Evolutionary conservation across 371 early-diverging fungal genomes (phyloP), one percentile per base, ranked within the genome.

Genomic region (Nosema muscidifuracis): DNA sequence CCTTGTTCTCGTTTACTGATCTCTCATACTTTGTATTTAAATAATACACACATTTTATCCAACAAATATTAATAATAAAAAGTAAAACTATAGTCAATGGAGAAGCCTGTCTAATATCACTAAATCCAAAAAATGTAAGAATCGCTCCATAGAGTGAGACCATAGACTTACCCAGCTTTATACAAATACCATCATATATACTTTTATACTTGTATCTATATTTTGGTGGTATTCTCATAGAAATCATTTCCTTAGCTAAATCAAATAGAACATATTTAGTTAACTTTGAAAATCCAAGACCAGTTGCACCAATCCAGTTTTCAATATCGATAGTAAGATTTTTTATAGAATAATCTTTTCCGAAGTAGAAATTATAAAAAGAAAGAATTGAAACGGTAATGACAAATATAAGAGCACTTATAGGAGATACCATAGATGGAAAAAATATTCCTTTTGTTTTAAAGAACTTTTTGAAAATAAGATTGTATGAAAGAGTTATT

Each of bases 261-360:
- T 83, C 84, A 74, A 81, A 82, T 4, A 73, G 60, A 18, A 77
- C 78, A 71, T 80, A 83, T 67, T 83, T 83, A 24, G 71, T 51
- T 18, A 82, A 65, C 63, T 82, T 83, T 7, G 73, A 22, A 38
- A 30, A 43, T 34, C 42, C 47, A 57, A 33, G 53, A 2, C 43
- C 24, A 13, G 69, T 24, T 13, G 56, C 13, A 15, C 36, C 69
- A 18, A 56, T 16, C n/a, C 56, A 34, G 43, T 66, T 65, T 47
- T 75, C 75, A 31, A 63, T 18, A n/a, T 62, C 13, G 0, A 55
- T 42, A 9, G 16, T 24, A 6, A 31, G 30, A 13, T 10, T 1
- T 30, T 34, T 30, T 10, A 20, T 16, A 10, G 31, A 36, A 31
- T 40, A 12, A 36, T 3, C 3, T 36, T 7, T 7, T 3, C 36